These are phyloP conservation scores for Pelargonium nanum DNA, from an alignment of 345 rosid genomes.

Conservation along the genomic window DNA sequence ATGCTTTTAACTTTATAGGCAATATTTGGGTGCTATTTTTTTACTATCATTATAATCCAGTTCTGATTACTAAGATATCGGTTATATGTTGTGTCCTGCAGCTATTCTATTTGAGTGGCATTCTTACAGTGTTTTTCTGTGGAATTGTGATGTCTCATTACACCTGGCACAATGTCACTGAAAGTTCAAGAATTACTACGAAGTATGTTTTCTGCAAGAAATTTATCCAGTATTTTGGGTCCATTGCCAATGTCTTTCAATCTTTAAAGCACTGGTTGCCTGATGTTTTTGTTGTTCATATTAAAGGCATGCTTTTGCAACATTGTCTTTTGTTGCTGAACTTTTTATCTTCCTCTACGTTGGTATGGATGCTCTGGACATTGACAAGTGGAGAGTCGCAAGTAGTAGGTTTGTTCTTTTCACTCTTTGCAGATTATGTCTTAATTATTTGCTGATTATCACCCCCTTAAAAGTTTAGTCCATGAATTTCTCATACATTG, in stretches of 20 bases:
- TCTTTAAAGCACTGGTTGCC: not conserved
- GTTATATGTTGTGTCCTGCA: slow-evolving; percentile 5
- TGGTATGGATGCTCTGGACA: slow-evolving; percentile 47
- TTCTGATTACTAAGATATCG: not conserved
- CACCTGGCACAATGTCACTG: slow-evolving; percentile 27
- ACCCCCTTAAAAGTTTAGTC: not conserved
- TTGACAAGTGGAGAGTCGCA: slow-evolving; percentile 39
- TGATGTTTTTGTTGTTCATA: not conserved
- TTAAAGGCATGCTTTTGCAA: slow-evolving; percentile 39
- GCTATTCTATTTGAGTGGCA: slow-evolving; percentile 25
- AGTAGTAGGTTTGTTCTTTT: slow-evolving; percentile 23
- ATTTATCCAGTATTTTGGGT: not conserved
- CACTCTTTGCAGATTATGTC: not conserved
- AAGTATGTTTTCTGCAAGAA: slow-evolving; percentile 8
- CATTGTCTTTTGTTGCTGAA: slow-evolving; percentile 38
- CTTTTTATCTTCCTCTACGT: slow-evolving; percentile 44
- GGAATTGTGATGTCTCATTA: slow-evolving; percentile 27
- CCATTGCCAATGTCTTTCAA: not conserved
- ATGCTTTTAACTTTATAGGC: slow-evolving; percentile 12
- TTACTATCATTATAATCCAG: not conserved
- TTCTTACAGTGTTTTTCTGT: slow-evolving; percentile 25
- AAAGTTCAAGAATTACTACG: slow-evolving; percentile 24
- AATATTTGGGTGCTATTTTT: not conserved
- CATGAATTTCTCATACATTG: not conserved
- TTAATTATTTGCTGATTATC: too few relatives aligned